phyloP scores from a whole-genome alignment of 2,329 filamentous ascomycete species.

The Thelonectria rubi region DNA sequence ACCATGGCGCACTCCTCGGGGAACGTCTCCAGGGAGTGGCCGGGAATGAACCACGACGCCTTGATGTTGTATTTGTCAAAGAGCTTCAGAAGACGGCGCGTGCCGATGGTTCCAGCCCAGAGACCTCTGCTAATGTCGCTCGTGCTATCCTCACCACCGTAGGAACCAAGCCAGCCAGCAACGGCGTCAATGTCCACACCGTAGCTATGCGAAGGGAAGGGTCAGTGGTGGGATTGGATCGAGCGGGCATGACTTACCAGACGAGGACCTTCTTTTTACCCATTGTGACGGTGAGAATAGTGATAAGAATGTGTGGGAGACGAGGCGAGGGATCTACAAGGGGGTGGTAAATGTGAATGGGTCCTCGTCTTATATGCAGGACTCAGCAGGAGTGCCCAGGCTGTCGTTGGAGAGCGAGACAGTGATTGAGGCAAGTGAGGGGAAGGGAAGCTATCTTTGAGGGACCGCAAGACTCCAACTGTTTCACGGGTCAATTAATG shows the following conservation, averaged over 20 bases:
- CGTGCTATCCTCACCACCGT: constrained; percentile 78
- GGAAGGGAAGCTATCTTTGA: neutral
- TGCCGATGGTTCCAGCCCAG: constrained; percentile 72
- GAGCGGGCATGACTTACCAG: constrained; percentile 12
- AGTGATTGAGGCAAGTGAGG: neutral
- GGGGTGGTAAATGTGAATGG: neutral
- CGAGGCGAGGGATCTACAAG: neutral
- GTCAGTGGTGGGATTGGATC: neutral
- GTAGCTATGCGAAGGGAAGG: constrained; percentile 54
- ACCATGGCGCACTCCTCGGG: constrained; percentile 56
- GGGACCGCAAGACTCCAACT: too few relatives aligned
- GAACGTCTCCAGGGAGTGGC: constrained; percentile 60
- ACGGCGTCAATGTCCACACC: constrained; percentile 81
- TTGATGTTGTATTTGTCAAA: constrained; percentile 79
- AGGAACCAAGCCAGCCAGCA: constrained; percentile 80
- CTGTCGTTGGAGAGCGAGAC: neutral
- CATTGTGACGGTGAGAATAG: constrained; percentile 35
- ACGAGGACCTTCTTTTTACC: constrained; percentile 50
- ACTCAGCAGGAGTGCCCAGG: neutral
- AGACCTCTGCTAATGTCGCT: constrained; percentile 76
- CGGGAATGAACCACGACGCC: constrained; percentile 63
- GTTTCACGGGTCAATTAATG: too few relatives aligned
- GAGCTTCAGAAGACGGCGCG: constrained; percentile 72
- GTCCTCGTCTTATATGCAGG: neutral
- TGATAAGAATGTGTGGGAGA: neutral